These are phyloP conservation scores for Kwoniella shandongensis DNA, from an alignment of 768 basidiomycete genomes.

Conservation along the genomic window DNA sequence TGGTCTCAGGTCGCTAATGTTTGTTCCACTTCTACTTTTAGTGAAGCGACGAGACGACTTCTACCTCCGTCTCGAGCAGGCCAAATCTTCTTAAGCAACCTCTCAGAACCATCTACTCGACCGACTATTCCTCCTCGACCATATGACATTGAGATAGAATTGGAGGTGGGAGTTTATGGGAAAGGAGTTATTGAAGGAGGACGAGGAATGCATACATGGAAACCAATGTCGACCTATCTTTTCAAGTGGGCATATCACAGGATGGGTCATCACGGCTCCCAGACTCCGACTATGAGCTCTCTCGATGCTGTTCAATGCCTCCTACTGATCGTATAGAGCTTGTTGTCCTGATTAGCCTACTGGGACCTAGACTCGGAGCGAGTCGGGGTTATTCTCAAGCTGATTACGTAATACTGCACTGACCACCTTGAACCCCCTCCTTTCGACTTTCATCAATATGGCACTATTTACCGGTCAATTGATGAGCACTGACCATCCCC, in stretches of 20 bases:
- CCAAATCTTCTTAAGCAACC: conserved; percentile 10
- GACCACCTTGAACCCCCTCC: conserved; percentile 6
- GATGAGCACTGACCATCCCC: background rate
- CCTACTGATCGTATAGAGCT: background rate
- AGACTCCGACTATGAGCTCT: no score
- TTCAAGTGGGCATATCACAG: conserved; percentile 1
- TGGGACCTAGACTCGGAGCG: conserved; percentile 1
- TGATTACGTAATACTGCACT: conserved; percentile 13
- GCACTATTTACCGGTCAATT: background rate
- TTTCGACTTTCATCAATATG: background rate
- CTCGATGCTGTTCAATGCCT: background rate
- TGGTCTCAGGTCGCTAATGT: background rate
- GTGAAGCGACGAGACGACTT: conserved; percentile 28
- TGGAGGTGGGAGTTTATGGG: background rate
- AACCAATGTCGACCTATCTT: background rate
- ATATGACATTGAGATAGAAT: background rate
- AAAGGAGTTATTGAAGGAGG: background rate
- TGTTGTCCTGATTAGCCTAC: no score
- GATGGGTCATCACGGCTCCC: background rate
- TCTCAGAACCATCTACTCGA: background rate
- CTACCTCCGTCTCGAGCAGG: conserved; percentile 25
- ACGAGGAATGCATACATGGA: conserved; percentile 16
- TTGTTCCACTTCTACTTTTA: background rate
- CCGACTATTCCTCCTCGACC: background rate
- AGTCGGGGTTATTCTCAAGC: conserved; percentile 12